These are phyloP conservation scores for Carex littledalei DNA, from an alignment of 176 grass and related monocot genomes.

Conservation along the genomic window DNA sequence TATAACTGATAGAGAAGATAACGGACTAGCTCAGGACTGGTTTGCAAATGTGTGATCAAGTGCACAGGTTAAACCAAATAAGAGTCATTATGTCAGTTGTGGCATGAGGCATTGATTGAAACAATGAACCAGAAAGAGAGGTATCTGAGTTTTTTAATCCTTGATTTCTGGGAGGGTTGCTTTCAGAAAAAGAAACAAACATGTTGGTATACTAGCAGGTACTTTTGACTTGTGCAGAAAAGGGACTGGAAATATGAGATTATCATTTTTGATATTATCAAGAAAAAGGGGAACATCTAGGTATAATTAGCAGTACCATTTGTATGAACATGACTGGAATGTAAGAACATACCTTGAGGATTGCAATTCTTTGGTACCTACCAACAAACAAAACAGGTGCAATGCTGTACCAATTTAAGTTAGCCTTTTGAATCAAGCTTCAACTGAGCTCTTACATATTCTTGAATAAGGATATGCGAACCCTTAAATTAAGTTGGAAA, in stretches of 20 bases:
- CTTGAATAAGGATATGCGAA: background rate
- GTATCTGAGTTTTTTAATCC: background rate
- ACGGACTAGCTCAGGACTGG: background rate
- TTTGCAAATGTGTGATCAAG: background rate
- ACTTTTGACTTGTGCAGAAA: background rate
- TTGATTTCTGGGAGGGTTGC: background rate
- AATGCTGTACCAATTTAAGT: background rate
- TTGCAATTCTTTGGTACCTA: background rate
- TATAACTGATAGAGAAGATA: background rate
- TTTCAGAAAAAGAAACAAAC: background rate
- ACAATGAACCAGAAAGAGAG: background rate
- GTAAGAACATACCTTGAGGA: background rate
- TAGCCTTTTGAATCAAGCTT: background rate
- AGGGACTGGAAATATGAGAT: background rate
- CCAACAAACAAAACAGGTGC: background rate
- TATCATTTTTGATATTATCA: background rate
- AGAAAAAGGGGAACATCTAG: background rate
- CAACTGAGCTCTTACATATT: background rate
- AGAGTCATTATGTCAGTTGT: background rate
- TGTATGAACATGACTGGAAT: background rate
- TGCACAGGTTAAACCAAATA: slow-evolving; percentile 3
- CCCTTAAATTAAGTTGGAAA: background rate
- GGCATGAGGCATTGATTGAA: background rate
- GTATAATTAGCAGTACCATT: background rate
- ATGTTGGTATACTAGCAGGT: background rate